Evolutionary conservation across 2,329 filamentous ascomycete species (phyloP).

Genomic region (Apiospora hydei): DNA sequence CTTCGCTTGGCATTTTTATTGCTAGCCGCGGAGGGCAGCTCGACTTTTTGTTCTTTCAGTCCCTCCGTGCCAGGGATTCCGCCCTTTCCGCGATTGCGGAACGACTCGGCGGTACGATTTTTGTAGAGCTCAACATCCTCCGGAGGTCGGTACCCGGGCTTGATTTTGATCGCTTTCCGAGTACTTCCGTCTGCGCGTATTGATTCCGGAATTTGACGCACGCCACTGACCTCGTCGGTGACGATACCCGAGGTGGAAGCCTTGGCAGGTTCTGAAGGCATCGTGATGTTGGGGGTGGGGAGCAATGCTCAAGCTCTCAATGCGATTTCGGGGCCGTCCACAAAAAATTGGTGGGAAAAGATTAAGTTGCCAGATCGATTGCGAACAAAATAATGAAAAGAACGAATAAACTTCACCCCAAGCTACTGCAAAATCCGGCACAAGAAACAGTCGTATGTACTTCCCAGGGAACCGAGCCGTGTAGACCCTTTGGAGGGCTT

Average conservation of each 20-base stretch:
- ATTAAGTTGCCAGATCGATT: neutral
- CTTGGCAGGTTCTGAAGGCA: conserved; percentile 22
- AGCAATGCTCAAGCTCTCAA: neutral
- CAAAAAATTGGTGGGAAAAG: neutral
- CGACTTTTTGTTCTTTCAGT: conserved; percentile 55
- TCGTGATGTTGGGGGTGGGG: conserved; percentile 6
- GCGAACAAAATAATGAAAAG: neutral
- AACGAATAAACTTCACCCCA: neutral
- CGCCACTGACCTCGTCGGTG: conserved; percentile 75
- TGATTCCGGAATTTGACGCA: conserved; percentile 89
- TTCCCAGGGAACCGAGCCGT: conserved; percentile 5
- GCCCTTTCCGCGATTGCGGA: conserved; percentile 75
- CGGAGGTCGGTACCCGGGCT: conserved; percentile 90
- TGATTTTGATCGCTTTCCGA: conserved; percentile 92
- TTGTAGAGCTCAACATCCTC: conserved; percentile 98
- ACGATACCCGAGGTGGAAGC: conserved; percentile 76
- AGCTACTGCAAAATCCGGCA: neutral
- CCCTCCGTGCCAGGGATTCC: conserved; percentile 79
- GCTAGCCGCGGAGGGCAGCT: conserved; percentile 58
- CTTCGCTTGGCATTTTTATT: conserved; percentile 88
- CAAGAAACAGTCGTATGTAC: neutral
- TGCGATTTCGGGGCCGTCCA: neutral
- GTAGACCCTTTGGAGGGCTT: conserved; percentile 18
- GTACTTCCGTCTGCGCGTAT: conserved; percentile 86
- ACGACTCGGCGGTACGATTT: conserved; percentile 86